Percentiles rank a stretch among this genome's conserved stretches.
Conservation (phyloP, 345 rosid genomes). For the Streptanthus diversifolius region DNA sequence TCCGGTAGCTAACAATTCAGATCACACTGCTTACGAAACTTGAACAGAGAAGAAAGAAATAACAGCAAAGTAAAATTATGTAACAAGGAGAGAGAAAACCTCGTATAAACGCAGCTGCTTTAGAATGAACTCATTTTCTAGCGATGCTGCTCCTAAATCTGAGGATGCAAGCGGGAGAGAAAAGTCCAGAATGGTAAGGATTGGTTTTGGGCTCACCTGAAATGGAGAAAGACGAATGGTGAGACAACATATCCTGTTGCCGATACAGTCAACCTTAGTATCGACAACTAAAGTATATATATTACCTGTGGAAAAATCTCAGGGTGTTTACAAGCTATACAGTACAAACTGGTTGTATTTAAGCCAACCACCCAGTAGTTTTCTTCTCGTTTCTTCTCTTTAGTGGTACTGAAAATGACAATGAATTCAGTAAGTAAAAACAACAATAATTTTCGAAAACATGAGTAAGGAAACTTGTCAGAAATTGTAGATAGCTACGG, state of each 20-base stretch:
- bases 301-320: slow-evolving; percentile 77
- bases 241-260: slow-evolving; percentile 1
- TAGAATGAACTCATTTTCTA: slow-evolving; percentile 83
- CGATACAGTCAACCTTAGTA: background rate
- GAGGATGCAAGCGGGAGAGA: slow-evolving; percentile 85
- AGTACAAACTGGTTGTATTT: slow-evolving; percentile 61
- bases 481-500: slow-evolving; percentile 17
- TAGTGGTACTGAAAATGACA: slow-evolving; percentile 49
- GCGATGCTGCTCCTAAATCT: slow-evolving; percentile 87
- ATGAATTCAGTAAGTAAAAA: background rate
- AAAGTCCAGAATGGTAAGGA: slow-evolving; percentile 61
- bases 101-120: slow-evolving; percentile 58
- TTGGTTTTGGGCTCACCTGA: slow-evolving; percentile 90
- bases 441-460: background rate
- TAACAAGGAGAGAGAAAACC: slow-evolving; percentile 42
- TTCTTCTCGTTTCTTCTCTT: slow-evolving; percentile 64
- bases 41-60: background rate
- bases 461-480: background rate
- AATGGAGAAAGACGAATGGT: slow-evolving; percentile 16
- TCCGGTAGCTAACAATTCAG: background rate
- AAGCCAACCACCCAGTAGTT: slow-evolving; percentile 91
- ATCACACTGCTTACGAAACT: slow-evolving; percentile 2
- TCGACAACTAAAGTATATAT: background rate
- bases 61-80: background rate
- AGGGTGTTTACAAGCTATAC: slow-evolving; percentile 66